Percentiles rank a stretch among this genome's conserved stretches.
phyloP scores from a whole-genome alignment of 192 early-diverging fungal genomes.

The Entophlyctis luteolus region DNA sequence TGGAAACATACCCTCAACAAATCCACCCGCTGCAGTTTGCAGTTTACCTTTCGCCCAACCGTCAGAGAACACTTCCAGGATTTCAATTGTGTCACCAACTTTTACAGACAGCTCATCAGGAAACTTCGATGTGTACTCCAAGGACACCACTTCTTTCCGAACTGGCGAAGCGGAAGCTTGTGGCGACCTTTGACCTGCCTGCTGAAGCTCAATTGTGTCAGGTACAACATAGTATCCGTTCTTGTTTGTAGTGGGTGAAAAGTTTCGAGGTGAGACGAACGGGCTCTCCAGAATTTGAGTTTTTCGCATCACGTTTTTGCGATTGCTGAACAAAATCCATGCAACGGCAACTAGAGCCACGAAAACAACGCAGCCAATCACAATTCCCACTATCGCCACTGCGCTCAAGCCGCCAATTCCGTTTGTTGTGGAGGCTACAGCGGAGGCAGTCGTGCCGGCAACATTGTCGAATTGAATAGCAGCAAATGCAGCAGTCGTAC shows the following conservation, averaged over 20 bases:
- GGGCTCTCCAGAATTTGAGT: too few relatives aligned
- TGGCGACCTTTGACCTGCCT: too few relatives aligned
- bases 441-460: neutral
- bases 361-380: neutral
- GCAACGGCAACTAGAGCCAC: neutral
- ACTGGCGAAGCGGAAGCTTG: too few relatives aligned
- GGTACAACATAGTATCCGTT: too few relatives aligned
- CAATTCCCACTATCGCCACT: neutral
- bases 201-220: too few relatives aligned
- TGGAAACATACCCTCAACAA: too few relatives aligned
- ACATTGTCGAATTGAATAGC: neutral
- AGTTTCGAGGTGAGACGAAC: too few relatives aligned
- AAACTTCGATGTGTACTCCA: too few relatives aligned
- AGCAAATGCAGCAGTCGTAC: neutral
- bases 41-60: constrained; percentile 23
- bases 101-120: constrained; percentile 35
- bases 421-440: neutral
- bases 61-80: constrained; percentile 38
- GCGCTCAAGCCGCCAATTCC: neutral
- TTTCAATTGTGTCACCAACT: constrained; percentile 26
- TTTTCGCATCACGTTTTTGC: neutral
- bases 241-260: too few relatives aligned
- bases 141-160: too few relatives aligned
- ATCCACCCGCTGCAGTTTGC: constrained; percentile 24
- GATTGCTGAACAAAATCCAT: neutral